Evolutionary conservation across 306 rosid species (phyloP), one percentile per base, ranked within the genome.

Genomic region (Canavalia ensiformis): DNA sequence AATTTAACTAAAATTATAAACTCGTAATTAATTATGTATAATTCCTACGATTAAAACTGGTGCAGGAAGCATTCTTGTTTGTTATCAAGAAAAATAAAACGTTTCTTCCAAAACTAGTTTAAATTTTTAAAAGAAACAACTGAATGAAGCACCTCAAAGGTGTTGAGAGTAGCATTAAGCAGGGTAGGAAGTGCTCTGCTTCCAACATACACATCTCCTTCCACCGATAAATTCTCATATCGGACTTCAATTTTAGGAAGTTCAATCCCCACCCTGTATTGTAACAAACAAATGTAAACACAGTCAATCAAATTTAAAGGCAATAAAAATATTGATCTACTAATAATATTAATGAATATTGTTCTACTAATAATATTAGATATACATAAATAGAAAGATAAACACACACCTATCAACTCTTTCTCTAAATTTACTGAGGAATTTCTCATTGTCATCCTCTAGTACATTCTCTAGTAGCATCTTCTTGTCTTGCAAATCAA

Each of bases 101-200:
- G 8, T 4, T 62, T 18, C 7, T 25, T 63, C 28, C 37, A 7
- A 5, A 7, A 42, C 9, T 7, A 3, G 0, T 51, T 6, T 35
- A 50, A 25, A 66, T 39, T 39, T 77, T 52, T 37, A 37, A 7
- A 46, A 46, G 11, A 76, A 66, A 66, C 18, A 29, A 44, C 30
- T 0, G 1, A 76, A 69, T 13, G 1, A 18, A 7, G 29, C 74
- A 92, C 97, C 97, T 92, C 93, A 3, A 89, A 34, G 46, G 79
- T 8, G 81, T 92, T 88, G 29, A 90, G 67, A n/a, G 86, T 47
- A 30, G 72, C 81, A 69, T 92, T 92, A 18, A 85, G 67, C 37
- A 92, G 80, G 52, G 97, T 88, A 30, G 97, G 95, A 66, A 89
- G 93, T 4, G 97, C 93, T 85, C 97, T 86, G 55, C 82, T 84